Conservation (phyloP, 208 protist species). For the Leishmania martiniquensis region DNA sequence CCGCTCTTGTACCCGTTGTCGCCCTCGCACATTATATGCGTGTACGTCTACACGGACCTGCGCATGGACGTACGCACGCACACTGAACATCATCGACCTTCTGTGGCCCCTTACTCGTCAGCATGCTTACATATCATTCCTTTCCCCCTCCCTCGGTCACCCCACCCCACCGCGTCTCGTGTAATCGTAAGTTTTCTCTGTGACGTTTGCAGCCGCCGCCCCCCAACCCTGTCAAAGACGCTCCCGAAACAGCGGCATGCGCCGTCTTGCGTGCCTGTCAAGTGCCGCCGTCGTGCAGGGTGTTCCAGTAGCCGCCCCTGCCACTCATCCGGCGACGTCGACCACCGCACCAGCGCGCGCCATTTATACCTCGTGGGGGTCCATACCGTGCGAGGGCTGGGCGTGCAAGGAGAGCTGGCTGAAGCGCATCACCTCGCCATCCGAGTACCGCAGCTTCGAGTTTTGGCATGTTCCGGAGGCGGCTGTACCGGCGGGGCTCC, state of each 20-base stretch:
- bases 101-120: background rate
- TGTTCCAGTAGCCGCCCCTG: conserved; percentile 20
- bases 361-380: conserved; percentile 88
- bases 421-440: conserved; percentile 75
- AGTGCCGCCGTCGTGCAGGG: conserved; percentile 11
- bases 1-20: background rate
- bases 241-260: conserved; percentile 26
- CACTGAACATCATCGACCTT: background rate
- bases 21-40: background rate
- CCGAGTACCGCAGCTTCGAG: conserved; percentile 85
- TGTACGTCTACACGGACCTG: background rate
- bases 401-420: conserved; percentile 71
- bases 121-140: background rate
- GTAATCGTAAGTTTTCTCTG: background rate
- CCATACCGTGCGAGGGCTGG: conserved; percentile 62
- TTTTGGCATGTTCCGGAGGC: conserved; percentile 86
- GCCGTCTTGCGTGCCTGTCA: conserved; percentile 32
- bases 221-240: background rate
- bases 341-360: conserved; percentile 30
- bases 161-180: background rate
- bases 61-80: background rate
- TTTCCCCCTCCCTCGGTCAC: background rate
- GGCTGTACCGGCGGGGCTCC: conserved; percentile 41
- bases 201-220: conserved; percentile 4
- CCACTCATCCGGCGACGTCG: conserved; percentile 13